Evolutionary conservation across 1,284 basidiomycete genomes (phyloP).

Genomic region (Pseudozyma tsukubaensis): DNA sequence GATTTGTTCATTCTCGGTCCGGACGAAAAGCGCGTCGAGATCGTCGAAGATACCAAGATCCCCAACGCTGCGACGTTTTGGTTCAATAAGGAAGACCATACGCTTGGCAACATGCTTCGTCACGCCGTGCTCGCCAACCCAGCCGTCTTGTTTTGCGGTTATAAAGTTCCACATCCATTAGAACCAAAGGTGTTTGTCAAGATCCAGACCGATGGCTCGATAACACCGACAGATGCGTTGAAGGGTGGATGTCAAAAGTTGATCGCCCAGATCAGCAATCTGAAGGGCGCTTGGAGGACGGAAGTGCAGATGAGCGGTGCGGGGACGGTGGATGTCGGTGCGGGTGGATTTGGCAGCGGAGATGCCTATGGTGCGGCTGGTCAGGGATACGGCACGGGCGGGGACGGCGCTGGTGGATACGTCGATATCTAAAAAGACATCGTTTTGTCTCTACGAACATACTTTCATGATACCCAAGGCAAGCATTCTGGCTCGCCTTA

Average conservation of each 20-base stretch:
- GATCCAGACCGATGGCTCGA: slow-evolving; percentile 90
- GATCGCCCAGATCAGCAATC: slow-evolving; percentile 77
- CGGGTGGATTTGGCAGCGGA: slow-evolving; percentile 30
- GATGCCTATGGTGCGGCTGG: slow-evolving; percentile 41
- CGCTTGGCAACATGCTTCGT: slow-evolving; percentile 93
- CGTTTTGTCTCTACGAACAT: not conserved
- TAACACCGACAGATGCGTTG: slow-evolving; percentile 84
- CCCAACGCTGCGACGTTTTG: slow-evolving; percentile 95
- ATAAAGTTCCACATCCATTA: slow-evolving; percentile 96
- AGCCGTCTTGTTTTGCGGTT: slow-evolving; percentile 86
- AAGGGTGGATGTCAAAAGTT: slow-evolving; percentile 86
- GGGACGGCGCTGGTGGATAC: slow-evolving; percentile 41
- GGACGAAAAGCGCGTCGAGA: slow-evolving; percentile 89
- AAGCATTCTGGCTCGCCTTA: not conserved
- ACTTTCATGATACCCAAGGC: slow-evolving; percentile 34
- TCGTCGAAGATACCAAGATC: slow-evolving; percentile 95
- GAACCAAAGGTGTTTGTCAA: slow-evolving; percentile 94
- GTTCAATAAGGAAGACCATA: slow-evolving; percentile 96
- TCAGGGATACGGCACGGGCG: slow-evolving; percentile 28
- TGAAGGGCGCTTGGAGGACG: slow-evolving; percentile 71
- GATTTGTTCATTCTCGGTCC: slow-evolving; percentile 92
- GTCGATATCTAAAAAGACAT: slow-evolving; percentile 46
- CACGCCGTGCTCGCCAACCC: slow-evolving; percentile 71
- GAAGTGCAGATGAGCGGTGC: slow-evolving; percentile 70
- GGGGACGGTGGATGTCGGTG: slow-evolving; percentile 46